Evolutionary conservation across 257 asterid genomes (phyloP).

Genomic region (Ehretia macrophylla): DNA sequence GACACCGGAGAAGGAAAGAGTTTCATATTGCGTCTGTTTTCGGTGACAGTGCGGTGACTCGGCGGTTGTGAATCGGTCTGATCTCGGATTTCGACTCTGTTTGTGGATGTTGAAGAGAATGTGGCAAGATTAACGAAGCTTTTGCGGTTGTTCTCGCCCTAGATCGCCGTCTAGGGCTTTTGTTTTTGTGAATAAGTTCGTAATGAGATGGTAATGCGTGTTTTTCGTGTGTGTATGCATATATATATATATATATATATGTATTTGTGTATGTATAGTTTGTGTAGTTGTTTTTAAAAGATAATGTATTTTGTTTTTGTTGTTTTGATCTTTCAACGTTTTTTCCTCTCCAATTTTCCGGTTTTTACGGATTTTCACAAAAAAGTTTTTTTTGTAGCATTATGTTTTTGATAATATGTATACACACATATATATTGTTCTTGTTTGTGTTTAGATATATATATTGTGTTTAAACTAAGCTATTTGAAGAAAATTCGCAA

Average conservation of each 20-base stretch:
- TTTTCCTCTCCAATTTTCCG: no score
- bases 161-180: conserved; percentile 53
- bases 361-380: no score
- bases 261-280: conserved; percentile 6
- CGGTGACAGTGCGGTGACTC: conserved; percentile 18
- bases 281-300: neutral
- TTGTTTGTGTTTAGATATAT: no score
- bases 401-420: no score
- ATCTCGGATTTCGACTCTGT: conserved; percentile 56
- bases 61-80: conserved; percentile 43
- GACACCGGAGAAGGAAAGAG: conserved; percentile 2
- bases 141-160: conserved; percentile 32
- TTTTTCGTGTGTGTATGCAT: neutral
- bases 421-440: no score
- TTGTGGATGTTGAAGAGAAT: conserved; percentile 44
- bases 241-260: neutral
- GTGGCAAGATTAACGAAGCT: conserved; percentile 44
- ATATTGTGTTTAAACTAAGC: no score
- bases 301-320: neutral
- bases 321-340: no score
- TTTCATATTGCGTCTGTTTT: conserved; percentile 12
- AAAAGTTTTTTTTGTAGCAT: no score
- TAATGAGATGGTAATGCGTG: conserved; percentile 74
- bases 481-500: no score
- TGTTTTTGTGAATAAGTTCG: conserved; percentile 27